Conservation (phyloP, 1,284 basidiomycete species). For the Ustilago vetiveriae region DNA sequence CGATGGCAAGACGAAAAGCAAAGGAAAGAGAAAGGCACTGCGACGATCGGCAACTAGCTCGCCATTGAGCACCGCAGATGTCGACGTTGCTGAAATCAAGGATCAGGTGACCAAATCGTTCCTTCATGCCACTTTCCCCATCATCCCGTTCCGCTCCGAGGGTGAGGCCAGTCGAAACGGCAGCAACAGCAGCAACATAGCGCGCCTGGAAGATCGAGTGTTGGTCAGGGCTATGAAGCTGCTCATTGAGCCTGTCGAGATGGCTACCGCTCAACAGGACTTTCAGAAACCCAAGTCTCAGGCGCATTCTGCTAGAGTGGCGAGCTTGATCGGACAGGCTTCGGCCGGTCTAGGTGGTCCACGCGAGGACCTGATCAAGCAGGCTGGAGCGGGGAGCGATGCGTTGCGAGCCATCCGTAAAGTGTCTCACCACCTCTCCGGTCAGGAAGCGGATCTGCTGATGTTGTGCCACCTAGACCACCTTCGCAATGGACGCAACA, state of each 20-base stretch:
- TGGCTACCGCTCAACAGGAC: constrained; percentile 7
- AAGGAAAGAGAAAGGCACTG: constrained; percentile 10
- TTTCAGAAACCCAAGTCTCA: constrained; percentile 7
- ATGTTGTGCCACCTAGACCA: constrained; percentile 53
- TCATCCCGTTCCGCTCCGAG: constrained; percentile 6
- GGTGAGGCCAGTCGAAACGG: constrained; percentile 10
- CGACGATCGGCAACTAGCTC: constrained; percentile 4
- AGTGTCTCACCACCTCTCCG: constrained; percentile 24
- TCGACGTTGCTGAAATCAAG: constrained; percentile 19
- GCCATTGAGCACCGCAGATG: constrained; percentile 3
- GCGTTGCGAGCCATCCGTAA: constrained; percentile 26
- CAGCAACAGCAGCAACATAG: constrained; percentile 14
- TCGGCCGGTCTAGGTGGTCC: constrained; percentile 26
- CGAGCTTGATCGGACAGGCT: constrained; percentile 35
- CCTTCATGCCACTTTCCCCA: constrained; percentile 43
- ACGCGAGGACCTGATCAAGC: constrained; percentile 16
- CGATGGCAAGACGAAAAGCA: constrained; percentile 2
- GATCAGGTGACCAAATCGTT: constrained; percentile 13
- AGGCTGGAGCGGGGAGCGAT: constrained; percentile 8
- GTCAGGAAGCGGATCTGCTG: constrained; percentile 47
- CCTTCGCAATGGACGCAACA: constrained; percentile 43
- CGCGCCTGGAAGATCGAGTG: constrained; percentile 31
- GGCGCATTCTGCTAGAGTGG: constrained; percentile 24
- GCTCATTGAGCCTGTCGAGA: constrained; percentile 34
- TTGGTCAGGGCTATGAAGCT: constrained; percentile 24